Evolutionary conservation across 148 eudicot genomes (phyloP).

Genomic region (Cornus controversa): DNA sequence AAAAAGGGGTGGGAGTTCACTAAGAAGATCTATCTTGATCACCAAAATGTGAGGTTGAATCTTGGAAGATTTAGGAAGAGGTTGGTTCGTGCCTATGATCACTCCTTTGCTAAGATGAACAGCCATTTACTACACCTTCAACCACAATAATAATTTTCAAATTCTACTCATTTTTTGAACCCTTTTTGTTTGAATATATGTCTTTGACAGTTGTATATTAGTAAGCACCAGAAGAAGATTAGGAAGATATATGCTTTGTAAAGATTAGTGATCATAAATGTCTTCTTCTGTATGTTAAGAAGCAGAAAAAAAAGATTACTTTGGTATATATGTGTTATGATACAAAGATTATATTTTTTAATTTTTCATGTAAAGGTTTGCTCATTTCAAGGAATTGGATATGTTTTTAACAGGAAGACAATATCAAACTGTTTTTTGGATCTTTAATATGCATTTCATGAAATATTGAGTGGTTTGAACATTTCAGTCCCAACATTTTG

Average conservation of each 20-base stretch:
- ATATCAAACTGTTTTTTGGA: background rate
- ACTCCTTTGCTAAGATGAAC: conserved; percentile 36
- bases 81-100: conserved; percentile 62
- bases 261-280: background rate
- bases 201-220: background rate
- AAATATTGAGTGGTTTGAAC: background rate
- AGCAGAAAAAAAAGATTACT: background rate
- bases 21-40: conserved; percentile 77
- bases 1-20: conserved; percentile 81
- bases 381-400: background rate
- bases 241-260: background rate
- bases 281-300: conserved; percentile 12
- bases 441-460: background rate
- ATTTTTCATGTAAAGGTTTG: background rate
- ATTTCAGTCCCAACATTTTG: background rate
- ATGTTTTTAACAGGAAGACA: background rate
- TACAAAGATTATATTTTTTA: background rate
- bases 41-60: conserved; percentile 71
- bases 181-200: conserved; percentile 38
- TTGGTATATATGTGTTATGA: background rate
- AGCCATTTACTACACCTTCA: conserved; percentile 15
- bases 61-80: conserved; percentile 63
- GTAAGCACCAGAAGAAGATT: background rate
- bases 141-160: conserved; percentile 13
- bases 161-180: conserved; percentile 44